Conservation (phyloP, 768 basidiomycete species). For the Leccinellum rugosiceps region DNA sequence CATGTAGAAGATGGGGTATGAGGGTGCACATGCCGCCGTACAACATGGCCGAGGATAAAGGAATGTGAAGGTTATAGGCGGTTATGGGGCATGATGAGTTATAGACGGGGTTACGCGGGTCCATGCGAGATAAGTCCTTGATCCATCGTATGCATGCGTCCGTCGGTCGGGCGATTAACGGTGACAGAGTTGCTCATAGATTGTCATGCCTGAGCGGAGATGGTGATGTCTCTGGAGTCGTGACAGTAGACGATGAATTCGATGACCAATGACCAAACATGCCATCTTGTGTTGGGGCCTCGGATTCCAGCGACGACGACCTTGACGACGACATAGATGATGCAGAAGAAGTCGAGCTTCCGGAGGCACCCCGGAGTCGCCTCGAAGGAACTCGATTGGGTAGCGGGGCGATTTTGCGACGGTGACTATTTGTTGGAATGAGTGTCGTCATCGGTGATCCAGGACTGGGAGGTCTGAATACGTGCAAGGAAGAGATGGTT, state of each 20-base stretch:
- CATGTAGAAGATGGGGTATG: background rate
- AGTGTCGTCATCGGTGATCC: constrained; percentile 14
- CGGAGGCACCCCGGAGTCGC: background rate
- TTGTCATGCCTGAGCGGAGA: background rate
- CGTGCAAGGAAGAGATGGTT: constrained; percentile 9
- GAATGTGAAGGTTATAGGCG: background rate
- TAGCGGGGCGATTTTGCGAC: constrained; percentile 21
- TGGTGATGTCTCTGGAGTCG: background rate
- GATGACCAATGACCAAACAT: background rate
- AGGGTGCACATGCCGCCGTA: background rate
- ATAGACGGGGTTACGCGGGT: no score
- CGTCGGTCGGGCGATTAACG: background rate
- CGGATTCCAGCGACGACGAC: background rate
- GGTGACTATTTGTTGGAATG: background rate
- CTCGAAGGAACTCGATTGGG: constrained; percentile 26
- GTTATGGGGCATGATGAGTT: no score
- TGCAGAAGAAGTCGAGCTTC: background rate
- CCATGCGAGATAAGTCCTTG: background rate
- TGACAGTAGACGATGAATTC: background rate
- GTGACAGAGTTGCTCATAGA: background rate
- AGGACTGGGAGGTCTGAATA: constrained; percentile 20
- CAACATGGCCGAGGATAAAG: background rate
- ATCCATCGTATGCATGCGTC: no score
- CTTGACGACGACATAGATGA: background rate
- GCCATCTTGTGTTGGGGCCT: background rate